These are phyloP conservation scores for Candolleomyces efflorescens DNA, from an alignment of 768 basidiomycete genomes.

Conservation along the genomic window DNA sequence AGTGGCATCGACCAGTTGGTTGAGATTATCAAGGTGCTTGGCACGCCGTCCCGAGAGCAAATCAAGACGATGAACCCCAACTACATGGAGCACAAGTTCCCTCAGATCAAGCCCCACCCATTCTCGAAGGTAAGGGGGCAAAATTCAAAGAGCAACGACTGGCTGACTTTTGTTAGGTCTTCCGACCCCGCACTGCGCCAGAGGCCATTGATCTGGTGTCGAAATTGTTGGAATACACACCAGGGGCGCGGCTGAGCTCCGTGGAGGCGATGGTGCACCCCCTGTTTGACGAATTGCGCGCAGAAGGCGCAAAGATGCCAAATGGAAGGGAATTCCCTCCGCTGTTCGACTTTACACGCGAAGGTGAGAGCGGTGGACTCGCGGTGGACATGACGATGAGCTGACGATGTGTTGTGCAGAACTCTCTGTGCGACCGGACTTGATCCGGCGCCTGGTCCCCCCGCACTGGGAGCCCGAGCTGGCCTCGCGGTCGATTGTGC, in stretches of 20 bases:
- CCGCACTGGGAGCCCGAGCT: slow-evolving; percentile 87
- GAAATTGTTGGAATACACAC: slow-evolving; percentile 97
- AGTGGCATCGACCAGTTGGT: slow-evolving; percentile 98
- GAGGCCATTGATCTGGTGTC: slow-evolving; percentile 96
- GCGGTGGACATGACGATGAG: background rate
- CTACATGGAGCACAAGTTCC: slow-evolving; percentile 99
- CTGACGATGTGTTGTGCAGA: slow-evolving; percentile 46
- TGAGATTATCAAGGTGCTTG: slow-evolving; percentile 99
- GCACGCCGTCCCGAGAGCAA: slow-evolving; percentile 96
- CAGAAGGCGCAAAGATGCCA: slow-evolving; percentile 90
- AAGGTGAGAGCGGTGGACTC: slow-evolving; percentile 58
- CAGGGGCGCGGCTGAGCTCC: slow-evolving; percentile 83
- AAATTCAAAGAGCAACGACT: slow-evolving; percentile 3
- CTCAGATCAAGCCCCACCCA: slow-evolving; percentile 99
- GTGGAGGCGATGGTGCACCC: slow-evolving; percentile 91
- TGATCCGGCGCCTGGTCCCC: slow-evolving; percentile 90
- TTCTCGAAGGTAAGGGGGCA: slow-evolving; percentile 77
- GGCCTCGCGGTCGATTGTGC: slow-evolving; percentile 75
- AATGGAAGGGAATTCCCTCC: slow-evolving; percentile 95
- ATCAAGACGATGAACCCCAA: slow-evolving; percentile 99
- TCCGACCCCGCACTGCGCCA: slow-evolving; percentile 93
- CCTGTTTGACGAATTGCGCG: slow-evolving; percentile 95
- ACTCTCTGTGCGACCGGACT: slow-evolving; percentile 92
- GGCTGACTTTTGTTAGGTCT: slow-evolving; percentile 57
- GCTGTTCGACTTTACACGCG: slow-evolving; percentile 93